A percentile compares a stretch with the other conserved stretches of the same genome.
Evolutionary conservation across 768 basidiomycete species (phyloP).

Genomic region (Flagelloscypha sp.): DNA sequence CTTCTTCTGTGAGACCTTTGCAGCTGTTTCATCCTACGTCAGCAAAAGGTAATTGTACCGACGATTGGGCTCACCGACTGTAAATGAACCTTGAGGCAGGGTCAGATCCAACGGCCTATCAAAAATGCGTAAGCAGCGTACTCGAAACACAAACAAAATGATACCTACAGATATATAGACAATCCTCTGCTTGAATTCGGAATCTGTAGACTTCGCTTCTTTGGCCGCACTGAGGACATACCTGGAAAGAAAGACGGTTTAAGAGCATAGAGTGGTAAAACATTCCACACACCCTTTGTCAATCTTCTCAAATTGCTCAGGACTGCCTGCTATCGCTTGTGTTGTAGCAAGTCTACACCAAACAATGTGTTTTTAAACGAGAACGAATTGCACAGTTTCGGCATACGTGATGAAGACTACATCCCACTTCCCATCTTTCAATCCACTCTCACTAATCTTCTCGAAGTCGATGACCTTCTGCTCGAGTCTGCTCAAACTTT

Average conservation of each 20-base stretch:
- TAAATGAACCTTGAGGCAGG: slow-evolving; percentile 46
- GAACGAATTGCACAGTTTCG: no score
- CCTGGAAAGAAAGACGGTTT: slow-evolving; percentile 22
- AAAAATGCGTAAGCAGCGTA: background rate
- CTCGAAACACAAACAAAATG: background rate
- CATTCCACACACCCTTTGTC: slow-evolving; percentile 55
- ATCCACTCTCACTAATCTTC: slow-evolving; percentile 41
- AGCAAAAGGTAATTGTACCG: no score
- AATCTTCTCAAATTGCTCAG: slow-evolving; percentile 64
- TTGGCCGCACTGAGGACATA: slow-evolving; percentile 71
- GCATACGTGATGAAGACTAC: slow-evolving; percentile 65
- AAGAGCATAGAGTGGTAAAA: slow-evolving; percentile 8
- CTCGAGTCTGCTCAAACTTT: slow-evolving; percentile 61
- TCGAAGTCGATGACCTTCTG: slow-evolving; percentile 68
- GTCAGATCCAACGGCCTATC: slow-evolving; percentile 41
- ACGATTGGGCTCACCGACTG: slow-evolving; percentile 29
- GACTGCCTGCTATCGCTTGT: slow-evolving; percentile 49
- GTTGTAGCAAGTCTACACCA: slow-evolving; percentile 55
- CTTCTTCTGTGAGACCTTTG: slow-evolving; percentile 70
- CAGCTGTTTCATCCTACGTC: slow-evolving; percentile 46
- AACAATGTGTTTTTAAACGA: no score
- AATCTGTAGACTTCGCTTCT: slow-evolving; percentile 46
- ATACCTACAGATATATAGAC: slow-evolving; percentile 65
- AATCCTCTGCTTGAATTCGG: slow-evolving; percentile 43
- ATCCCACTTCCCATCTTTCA: slow-evolving; percentile 59